These are phyloP conservation scores for Microbotryum lychnidis-dioicae DNA, from an alignment of 1,284 basidiomycete genomes.

Conservation along the genomic window DNA sequence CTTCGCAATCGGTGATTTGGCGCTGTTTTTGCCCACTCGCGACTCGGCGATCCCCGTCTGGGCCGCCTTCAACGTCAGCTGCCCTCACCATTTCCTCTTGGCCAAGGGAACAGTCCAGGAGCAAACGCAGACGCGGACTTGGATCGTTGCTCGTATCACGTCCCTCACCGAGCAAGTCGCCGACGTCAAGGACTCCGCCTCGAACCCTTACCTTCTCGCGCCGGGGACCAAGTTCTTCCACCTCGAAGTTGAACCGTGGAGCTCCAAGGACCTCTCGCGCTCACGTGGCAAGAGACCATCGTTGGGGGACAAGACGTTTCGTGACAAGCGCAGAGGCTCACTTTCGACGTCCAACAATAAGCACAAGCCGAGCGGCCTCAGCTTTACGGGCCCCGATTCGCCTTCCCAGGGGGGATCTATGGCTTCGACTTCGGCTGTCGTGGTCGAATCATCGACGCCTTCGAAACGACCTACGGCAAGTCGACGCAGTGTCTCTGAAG, in stretches of 20 bases:
- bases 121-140: slow-evolving; percentile 46
- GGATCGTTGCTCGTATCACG: slow-evolving; percentile 43
- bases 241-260: slow-evolving; percentile 31
- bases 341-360: too few relatives aligned
- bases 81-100: slow-evolving; percentile 93
- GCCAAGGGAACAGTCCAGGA: slow-evolving; percentile 74
- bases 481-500: slow-evolving; percentile 16
- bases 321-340: not conserved
- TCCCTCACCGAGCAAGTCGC: slow-evolving; percentile 40
- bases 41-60: slow-evolving; percentile 86
- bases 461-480: not conserved
- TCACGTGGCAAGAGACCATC: slow-evolving; percentile 15
- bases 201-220: slow-evolving; percentile 26
- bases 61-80: slow-evolving; percentile 89
- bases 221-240: slow-evolving; percentile 28
- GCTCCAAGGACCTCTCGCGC: slow-evolving; percentile 24
- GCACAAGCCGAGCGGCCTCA: too few relatives aligned
- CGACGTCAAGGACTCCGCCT: slow-evolving; percentile 29
- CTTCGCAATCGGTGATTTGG: slow-evolving; percentile 85
- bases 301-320: not conserved
- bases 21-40: slow-evolving; percentile 87
- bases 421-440: slow-evolving; percentile 13
- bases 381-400: too few relatives aligned
- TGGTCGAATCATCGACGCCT: slow-evolving; percentile 14
- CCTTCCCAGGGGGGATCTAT: too few relatives aligned